Conservation (phyloP, 352 stramenopile species). For the Bremia lactucae region DNA sequence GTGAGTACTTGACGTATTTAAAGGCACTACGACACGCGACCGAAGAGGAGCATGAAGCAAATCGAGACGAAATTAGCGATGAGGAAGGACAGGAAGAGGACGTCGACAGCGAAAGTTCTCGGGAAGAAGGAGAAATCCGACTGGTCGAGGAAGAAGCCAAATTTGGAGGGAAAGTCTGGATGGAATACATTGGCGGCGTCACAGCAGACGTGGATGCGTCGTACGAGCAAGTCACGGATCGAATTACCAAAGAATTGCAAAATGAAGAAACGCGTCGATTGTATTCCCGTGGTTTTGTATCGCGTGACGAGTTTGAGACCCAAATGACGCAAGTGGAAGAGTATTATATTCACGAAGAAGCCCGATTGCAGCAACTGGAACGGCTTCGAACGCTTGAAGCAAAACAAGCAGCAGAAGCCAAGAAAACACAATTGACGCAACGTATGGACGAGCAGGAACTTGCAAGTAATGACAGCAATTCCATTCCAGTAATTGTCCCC, state of each 20-base stretch:
- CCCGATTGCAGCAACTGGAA: constrained; percentile 22
- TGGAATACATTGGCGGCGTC: constrained; percentile 43
- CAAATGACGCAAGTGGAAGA: constrained; percentile 27
- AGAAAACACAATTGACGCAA: constrained; percentile 7
- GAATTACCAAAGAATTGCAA: constrained; percentile 39
- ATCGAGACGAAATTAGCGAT: constrained; percentile 3
- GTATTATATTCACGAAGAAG: constrained; percentile 22
- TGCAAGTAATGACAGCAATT: constrained; percentile 1
- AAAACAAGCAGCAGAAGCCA: constrained; percentile 17
- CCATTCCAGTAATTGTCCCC: too few species aligned
- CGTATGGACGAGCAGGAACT: background rate
- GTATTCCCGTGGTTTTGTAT: constrained; percentile 56
- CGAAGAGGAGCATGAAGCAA: too few species aligned
- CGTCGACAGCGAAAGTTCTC: constrained; percentile 2
- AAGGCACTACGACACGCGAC: constrained; percentile 27
- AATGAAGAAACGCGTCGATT: constrained; percentile 23
- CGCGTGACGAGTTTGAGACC: constrained; percentile 32
- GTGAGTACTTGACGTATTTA: constrained; percentile 38
- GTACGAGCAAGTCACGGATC: constrained; percentile 37
- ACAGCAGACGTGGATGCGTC: constrained; percentile 37
- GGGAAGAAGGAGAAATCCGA: constrained; percentile 5
- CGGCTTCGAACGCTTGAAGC: constrained; percentile 17
- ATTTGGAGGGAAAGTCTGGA: constrained; percentile 42
- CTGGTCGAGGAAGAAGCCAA: constrained; percentile 3
- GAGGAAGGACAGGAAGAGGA: constrained; percentile 10